Evolutionary conservation across 2,329 filamentous ascomycete species (phyloP).

Genomic region (Fusarium equiseti): DNA sequence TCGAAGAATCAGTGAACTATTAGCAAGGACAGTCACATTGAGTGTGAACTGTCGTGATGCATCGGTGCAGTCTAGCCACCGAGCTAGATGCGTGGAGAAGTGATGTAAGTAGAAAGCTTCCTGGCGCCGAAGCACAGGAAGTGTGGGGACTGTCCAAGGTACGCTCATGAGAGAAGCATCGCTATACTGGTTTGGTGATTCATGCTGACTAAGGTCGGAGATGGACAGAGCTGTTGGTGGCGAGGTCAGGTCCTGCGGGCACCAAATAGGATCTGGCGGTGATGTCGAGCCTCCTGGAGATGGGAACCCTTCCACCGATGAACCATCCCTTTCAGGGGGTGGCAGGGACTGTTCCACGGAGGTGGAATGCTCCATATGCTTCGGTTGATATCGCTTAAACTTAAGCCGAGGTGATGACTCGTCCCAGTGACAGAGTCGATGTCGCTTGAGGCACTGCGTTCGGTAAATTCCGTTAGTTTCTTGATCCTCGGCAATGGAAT

Average conservation of each 20-base stretch:
- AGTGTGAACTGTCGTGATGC: slow-evolving; percentile 34
- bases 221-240: not conserved
- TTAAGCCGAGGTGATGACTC: not conserved
- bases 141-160: not conserved
- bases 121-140: not conserved
- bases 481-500: not conserved
- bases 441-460: slow-evolving; percentile 5
- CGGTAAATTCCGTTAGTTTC: not conserved
- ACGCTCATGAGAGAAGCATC: not conserved
- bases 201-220: not conserved
- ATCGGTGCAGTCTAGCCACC: slow-evolving; percentile 39
- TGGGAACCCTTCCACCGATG: not conserved
- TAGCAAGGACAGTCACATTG: slow-evolving; percentile 21
- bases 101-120: slow-evolving; percentile 29
- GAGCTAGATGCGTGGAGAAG: slow-evolving; percentile 27
- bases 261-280: not conserved
- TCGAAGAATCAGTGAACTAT: slow-evolving; percentile 2
- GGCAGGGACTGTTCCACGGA: not conserved
- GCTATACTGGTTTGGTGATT: not conserved
- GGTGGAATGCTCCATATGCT: not conserved
- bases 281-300: not conserved
- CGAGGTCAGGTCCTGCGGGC: not conserved
- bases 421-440: slow-evolving; percentile 4
- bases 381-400: slow-evolving; percentile 3
- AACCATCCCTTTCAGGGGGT: not conserved